These are phyloP conservation scores for Lichtheimia corymbifera DNA, from an alignment of 371 early-diverging fungal genomes.

Conservation along the genomic window DNA sequence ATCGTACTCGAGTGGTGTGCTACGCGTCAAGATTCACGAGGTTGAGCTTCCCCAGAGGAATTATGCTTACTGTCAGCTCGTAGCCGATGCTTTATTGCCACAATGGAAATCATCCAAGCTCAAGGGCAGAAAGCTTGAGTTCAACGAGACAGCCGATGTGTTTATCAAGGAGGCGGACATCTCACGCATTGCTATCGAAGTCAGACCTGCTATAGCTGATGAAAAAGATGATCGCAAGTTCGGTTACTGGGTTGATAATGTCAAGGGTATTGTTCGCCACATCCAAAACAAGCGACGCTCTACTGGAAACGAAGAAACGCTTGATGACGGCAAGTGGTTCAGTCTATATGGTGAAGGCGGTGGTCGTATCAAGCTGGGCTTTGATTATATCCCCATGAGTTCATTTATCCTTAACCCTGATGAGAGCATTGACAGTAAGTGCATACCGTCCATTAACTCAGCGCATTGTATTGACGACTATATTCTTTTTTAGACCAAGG, in stretches of 20 bases:
- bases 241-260: constrained; percentile 41
- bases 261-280: constrained; percentile 29
- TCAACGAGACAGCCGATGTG: constrained; percentile 48
- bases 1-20: constrained; percentile 33
- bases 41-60: constrained; percentile 21
- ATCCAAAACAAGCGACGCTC: constrained; percentile 25
- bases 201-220: constrained; percentile 29
- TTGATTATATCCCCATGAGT: constrained; percentile 53
- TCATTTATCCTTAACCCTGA: constrained; percentile 50
- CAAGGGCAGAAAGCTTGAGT: constrained; percentile 28
- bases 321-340: constrained; percentile 42
- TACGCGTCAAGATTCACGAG: constrained; percentile 43
- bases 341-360: constrained; percentile 31
- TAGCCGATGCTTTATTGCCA: constrained; percentile 35
- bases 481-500: constrained; percentile 43
- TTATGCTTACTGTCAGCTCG: constrained; percentile 36
- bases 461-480: neutral
- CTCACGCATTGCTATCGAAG: constrained; percentile 52
- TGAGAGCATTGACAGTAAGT: constrained; percentile 63
- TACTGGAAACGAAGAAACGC: constrained; percentile 3
- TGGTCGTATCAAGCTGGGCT: constrained; percentile 52
- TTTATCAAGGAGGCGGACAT: constrained; percentile 66
- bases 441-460: neutral
- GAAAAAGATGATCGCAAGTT: constrained; percentile 33
- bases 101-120: constrained; percentile 36